Base-by-base conservation (phyloP, 129 eudicot genomes). In the Flaveria robusta region DNA sequence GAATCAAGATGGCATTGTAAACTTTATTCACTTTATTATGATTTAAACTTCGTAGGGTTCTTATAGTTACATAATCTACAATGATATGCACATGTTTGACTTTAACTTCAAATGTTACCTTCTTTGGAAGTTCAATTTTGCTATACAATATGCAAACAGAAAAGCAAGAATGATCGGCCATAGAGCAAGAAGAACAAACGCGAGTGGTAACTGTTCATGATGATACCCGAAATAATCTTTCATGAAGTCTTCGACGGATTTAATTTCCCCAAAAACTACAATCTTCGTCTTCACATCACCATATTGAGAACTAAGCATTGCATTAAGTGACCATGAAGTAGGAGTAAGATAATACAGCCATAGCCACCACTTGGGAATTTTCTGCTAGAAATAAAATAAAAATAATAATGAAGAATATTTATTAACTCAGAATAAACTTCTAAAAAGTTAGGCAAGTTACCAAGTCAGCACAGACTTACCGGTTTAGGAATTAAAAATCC, bases 341-440 rank as follows among this genome's bases (percentile, higher is more conserved):
- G 91, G 96, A 18, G 63, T 50, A 8, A 85, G 8, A 49, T 85
- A 89, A 68, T 86, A 89, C 19, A 84, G 24, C 96, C 91, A 87
- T 5, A 83, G 8, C 96, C 96, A 89, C 91, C 91, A 89, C 42
- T 74, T 83, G 2, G 91, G 91, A 81, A 89, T 82, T 74, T 83
- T 79, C 89, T 87, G 88, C 70, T 75, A 65, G 7, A 41, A 52
- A 34, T 0, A 5, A 75, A 52, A 70, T 7, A 18, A 54, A 54
- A 11, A 27, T 45, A 27, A 9, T 9, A 15, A 7, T 70, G 5
- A 7, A 46, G 19, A 7, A 73, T 19, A 18, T 15, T 74, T 41
- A 42, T 45, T 27, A 7, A 76, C 3, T 29, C 13, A 31, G 22
- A 39, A 39, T 62, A 0, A 63, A 46, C 8, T 45, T 24, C 19